A percentile compares a stretch with the other conserved stretches of the same genome.
These are phyloP conservation scores for Gnomoniopsis smithogilvyi DNA, from an alignment of 2,329 filamentous ascomycete species.

Conservation along the genomic window DNA sequence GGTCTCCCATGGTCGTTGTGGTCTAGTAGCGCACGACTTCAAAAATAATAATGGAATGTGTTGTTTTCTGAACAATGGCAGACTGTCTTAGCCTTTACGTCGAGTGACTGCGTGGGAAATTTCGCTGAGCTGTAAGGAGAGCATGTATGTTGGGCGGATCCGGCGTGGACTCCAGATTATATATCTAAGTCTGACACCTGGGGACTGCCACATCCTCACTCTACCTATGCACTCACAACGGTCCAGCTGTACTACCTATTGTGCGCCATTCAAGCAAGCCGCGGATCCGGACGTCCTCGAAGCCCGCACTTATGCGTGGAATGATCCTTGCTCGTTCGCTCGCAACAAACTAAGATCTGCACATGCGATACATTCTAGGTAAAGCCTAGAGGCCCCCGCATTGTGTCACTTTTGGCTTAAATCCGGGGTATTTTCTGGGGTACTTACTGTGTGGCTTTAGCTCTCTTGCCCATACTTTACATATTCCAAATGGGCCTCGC, in stretches of 20 bases:
- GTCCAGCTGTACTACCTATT: neutral
- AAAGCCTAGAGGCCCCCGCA: neutral
- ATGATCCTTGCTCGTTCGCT: neutral
- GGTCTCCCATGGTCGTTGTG: conserved; percentile 20
- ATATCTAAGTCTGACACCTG: neutral
- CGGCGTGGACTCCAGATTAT: neutral
- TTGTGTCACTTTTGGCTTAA: neutral
- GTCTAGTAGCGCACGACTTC: neutral
- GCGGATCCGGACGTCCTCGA: neutral
- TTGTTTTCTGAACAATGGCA: neutral
- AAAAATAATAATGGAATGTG: neutral
- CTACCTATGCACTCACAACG: neutral
- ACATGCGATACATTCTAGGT: neutral
- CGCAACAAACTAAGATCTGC: neutral
- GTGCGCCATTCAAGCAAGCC: neutral
- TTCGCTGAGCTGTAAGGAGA: neutral
- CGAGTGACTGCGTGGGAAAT: neutral
- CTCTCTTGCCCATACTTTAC: neutral
- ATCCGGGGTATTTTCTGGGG: neutral
- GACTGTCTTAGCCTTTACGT: neutral
- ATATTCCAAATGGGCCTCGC: neutral
- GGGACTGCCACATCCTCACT: neutral
- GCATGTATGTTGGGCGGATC: neutral
- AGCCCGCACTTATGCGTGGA: neutral
- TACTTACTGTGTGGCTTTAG: too few relatives aligned